phyloP scores from a whole-genome alignment of 2,329 filamentous ascomycete species.

The Zasmidium cellare region DNA sequence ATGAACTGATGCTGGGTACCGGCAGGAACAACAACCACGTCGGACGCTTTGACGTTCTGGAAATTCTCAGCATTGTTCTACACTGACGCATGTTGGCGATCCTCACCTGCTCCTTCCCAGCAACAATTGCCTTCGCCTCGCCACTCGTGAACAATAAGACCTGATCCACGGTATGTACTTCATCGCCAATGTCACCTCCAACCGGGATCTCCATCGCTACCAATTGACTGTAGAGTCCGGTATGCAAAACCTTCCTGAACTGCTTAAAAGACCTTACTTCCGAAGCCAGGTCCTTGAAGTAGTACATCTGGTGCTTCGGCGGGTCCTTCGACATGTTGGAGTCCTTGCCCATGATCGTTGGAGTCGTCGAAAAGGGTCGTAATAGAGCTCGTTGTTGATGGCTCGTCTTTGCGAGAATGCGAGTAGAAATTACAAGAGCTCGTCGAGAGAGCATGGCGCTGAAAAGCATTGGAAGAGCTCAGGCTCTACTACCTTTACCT shows the following conservation, averaged over 20 bases:
- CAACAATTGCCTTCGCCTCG: conserved; percentile 58
- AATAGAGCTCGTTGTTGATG: conserved; percentile 4
- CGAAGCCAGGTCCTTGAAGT: conserved; percentile 58
- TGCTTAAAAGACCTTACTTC: conserved; percentile 57
- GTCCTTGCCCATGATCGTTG: conserved; percentile 33
- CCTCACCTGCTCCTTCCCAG: conserved; percentile 55
- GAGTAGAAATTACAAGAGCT: conserved; percentile 14
- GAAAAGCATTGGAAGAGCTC: not conserved
- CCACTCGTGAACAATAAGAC: conserved; percentile 65
- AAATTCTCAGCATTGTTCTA: conserved; percentile 17
- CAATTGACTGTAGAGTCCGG: conserved; percentile 63
- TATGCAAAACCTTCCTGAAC: conserved; percentile 63
- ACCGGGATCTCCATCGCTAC: conserved; percentile 66
- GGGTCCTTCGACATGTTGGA: conserved; percentile 32
- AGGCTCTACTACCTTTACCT: not conserved
- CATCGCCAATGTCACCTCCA: conserved; percentile 65
- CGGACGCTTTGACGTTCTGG: conserved; percentile 52
- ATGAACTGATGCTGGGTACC: conserved; percentile 67
- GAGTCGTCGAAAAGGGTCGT: conserved; percentile 26
- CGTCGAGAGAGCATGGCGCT: conserved; percentile 12
- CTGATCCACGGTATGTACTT: conserved; percentile 66
- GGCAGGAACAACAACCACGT: conserved; percentile 63
- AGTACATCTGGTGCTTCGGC: conserved; percentile 55
- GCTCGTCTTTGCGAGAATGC: conserved; percentile 6
- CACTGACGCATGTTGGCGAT: not conserved